Conservation (phyloP, 345 rosid species). For the Diplotaxis tenuifolia region DNA sequence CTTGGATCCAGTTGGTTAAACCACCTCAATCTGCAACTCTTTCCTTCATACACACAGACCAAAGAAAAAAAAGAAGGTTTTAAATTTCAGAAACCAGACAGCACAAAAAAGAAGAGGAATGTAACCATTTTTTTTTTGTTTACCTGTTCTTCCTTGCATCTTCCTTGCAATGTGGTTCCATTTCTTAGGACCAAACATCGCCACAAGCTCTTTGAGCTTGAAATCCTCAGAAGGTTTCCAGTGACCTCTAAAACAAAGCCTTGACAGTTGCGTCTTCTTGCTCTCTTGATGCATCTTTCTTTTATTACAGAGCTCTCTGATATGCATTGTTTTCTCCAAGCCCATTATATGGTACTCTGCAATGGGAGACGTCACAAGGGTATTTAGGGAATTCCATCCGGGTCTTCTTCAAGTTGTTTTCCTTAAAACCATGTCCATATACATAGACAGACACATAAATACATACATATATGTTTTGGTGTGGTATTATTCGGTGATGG, state of each 20-base stretch:
- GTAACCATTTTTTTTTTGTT: not conserved
- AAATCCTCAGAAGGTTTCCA: conserved; percentile 29
- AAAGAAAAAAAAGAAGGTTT: not conserved
- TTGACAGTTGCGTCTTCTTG: not conserved
- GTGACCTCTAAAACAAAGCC: conserved; percentile 27
- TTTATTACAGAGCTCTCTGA: conserved; percentile 12
- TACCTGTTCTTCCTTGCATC: conserved; percentile 85
- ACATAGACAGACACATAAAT: not conserved
- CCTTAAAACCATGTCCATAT: conserved; percentile 11
- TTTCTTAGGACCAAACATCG: conserved; percentile 72
- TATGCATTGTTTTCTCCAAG: conserved; percentile 24
- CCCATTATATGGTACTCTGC: conserved; percentile 17
- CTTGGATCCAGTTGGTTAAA: conserved; percentile 85
- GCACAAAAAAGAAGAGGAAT: not conserved
- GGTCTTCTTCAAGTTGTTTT: not conserved
- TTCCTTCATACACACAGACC: conserved; percentile 42
- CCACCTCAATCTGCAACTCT: conserved; percentile 90
- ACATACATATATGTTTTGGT: not conserved
- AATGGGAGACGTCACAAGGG: conserved; percentile 12
- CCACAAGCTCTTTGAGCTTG: conserved; percentile 54
- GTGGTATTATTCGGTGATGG: not conserved
- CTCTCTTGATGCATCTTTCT: conserved; percentile 18
- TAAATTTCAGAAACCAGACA: not conserved
- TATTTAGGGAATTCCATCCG: conserved; percentile 23
- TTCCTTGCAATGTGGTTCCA: conserved; percentile 80